Base-by-base conservation (phyloP, 352 stramenopile species). In the Globisporangium perplexum region DNA sequence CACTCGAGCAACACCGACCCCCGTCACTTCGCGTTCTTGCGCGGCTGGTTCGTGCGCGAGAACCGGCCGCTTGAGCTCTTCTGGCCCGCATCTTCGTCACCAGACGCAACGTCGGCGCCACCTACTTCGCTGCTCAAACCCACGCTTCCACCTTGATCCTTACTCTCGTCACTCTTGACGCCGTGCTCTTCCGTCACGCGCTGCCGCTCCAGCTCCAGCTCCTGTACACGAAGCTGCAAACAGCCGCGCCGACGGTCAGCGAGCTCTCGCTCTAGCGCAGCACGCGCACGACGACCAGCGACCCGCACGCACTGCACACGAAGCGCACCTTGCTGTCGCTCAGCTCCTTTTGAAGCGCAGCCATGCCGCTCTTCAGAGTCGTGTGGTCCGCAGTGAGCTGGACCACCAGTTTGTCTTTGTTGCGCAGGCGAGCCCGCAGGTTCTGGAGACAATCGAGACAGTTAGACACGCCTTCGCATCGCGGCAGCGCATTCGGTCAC, bases 341-440 rank as follows among this genome's bases (percentile, higher is more conserved):
- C 18, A 91, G 63, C 53, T 91, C 69, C 57, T 57, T 70, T 47
- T 93, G 68, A 1, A 92, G 58, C n/a, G 67, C 68, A 8, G 74
- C 70, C 22, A 94, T 53, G 47, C 89, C 71, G 0, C 64, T 50
- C 18, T 72, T 70, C 18, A 92, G 55, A 33, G 70, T 67, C 53
- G 75, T 71, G 47, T 94, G 81, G 33, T 94, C 84, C n/a, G 68
- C 73, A 17, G 77, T 85, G 33, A 94, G 59, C 54, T 92, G 79
- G 49, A 92, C 80, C 36, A 95, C 72, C 3, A 93, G 49, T 47
- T 87, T 86, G 60, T 95, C 82, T 38, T 93, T 95, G 63, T 89
- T 90, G 12, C 76, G 76, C 39, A 95, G 59, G 39, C 84, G 72
- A 41, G 82, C 78, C 49, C 80, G 66, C 43, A 95, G 61, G 61